Percentiles rank a stretch among this genome's conserved stretches.
Conservation (phyloP, 768 basidiomycete genomes). For the Hypholoma sublateritium region DNA sequence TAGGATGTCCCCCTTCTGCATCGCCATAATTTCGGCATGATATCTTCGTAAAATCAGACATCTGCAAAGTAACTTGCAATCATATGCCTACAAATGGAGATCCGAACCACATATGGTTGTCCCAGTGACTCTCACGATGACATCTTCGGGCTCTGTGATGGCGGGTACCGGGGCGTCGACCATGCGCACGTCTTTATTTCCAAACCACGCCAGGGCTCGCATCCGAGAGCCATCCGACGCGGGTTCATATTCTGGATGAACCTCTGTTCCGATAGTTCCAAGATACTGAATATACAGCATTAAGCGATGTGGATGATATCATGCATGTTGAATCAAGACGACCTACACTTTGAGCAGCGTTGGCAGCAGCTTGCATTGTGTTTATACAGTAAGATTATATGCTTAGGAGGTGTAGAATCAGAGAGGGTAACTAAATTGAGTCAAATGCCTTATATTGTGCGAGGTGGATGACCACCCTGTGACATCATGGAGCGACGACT, state of each 20-base stretch:
- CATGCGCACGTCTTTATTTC: conserved; percentile 45
- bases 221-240: conserved; percentile 56
- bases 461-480: not conserved
- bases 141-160: conserved; percentile 72
- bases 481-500: not conserved
- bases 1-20: conserved; percentile 74
- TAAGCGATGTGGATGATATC: not conserved
- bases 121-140: conserved; percentile 74
- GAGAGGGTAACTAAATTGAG: not conserved
- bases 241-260: conserved; percentile 45
- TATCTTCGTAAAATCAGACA: conserved; percentile 27
- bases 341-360: conserved; percentile 27
- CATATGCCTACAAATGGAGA: conserved; percentile 44
- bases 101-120: conserved; percentile 74
- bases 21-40: conserved; percentile 65
- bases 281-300: conserved; percentile 22
- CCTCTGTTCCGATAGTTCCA: conserved; percentile 38
- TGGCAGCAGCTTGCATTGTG: conserved; percentile 32
- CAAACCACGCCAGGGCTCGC: conserved; percentile 73
- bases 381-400: not conserved
- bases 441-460: not conserved
- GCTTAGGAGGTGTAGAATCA: not conserved
- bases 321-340: not conserved
- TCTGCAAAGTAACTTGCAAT: not conserved
- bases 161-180: conserved; percentile 44